phyloP scores from a whole-genome alignment of 192 early-diverging fungal genomes.

The Backusella luteola region DNA sequence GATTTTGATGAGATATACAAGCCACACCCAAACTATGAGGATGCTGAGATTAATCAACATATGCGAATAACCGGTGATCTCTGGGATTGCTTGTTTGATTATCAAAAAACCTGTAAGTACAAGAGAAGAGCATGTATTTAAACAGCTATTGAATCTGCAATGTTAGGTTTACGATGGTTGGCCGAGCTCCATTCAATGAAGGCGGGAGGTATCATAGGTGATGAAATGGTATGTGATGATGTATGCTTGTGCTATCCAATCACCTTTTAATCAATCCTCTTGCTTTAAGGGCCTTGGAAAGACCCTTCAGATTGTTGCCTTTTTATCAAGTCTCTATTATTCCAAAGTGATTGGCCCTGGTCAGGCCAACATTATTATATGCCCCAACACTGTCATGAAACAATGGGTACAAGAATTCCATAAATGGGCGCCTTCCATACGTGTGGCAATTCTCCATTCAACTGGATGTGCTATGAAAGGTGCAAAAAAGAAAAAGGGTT shows the following conservation, averaged over 20 bases:
- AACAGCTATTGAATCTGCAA: too few species aligned
- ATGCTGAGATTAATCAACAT: slow-evolving; percentile 49
- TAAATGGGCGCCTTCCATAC: slow-evolving; percentile 79
- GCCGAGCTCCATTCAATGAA: slow-evolving; percentile 85
- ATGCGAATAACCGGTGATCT: slow-evolving; percentile 80
- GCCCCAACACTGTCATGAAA: slow-evolving; percentile 76
- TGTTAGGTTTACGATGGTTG: slow-evolving; percentile 74
- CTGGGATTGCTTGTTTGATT: slow-evolving; percentile 77
- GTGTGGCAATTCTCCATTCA: slow-evolving; percentile 89
- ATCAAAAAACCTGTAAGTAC: slow-evolving; percentile 70
- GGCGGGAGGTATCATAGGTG: slow-evolving; percentile 89
- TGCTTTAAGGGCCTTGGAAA: slow-evolving; percentile 82
- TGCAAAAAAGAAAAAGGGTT: slow-evolving; percentile 31
- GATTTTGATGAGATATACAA: slow-evolving; percentile 42
- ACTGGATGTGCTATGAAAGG: slow-evolving; percentile 74
- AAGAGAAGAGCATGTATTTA: too few species aligned
- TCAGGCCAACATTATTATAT: slow-evolving; percentile 57
- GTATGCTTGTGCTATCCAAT: too few species aligned
- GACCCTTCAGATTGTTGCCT: slow-evolving; percentile 87
- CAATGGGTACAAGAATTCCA: slow-evolving; percentile 87
- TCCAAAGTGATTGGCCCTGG: slow-evolving; percentile 59
- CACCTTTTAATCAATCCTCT: background rate
- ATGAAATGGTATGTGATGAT: slow-evolving; percentile 74
- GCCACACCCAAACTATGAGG: slow-evolving; percentile 49
- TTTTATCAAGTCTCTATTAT: slow-evolving; percentile 76